Percentiles rank a stretch among this genome's conserved stretches.
Evolutionary conservation across 495 filamentous ascomycete species (phyloP).

Genomic region (Lichina pygmaea): DNA sequence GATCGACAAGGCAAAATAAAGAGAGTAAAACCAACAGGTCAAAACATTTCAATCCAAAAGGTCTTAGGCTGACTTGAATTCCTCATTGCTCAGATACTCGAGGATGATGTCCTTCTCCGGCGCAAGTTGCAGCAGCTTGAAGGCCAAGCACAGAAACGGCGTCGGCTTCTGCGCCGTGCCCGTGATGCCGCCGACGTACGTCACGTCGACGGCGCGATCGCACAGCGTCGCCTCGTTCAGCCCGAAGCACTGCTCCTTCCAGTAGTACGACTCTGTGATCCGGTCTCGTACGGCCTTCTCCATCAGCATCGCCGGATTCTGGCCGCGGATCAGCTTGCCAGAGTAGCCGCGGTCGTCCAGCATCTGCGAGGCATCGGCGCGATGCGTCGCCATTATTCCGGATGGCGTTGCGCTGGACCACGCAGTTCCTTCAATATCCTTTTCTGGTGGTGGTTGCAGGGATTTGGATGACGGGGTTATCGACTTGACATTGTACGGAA

Average conservation of each 20-base stretch:
- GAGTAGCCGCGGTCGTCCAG: conserved; percentile 57
- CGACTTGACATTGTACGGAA: no score
- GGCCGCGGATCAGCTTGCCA: conserved; percentile 40
- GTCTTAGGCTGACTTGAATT: conserved; percentile 28
- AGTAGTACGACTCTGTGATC: conserved; percentile 85
- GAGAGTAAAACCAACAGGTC: background rate
- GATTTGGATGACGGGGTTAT: no score
- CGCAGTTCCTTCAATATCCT: no score
- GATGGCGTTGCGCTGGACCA: background rate
- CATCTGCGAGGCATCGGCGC: conserved; percentile 46
- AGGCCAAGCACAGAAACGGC: conserved; percentile 81
- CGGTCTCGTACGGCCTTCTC: conserved; percentile 84
- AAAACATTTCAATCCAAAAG: background rate
- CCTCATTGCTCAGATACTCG: conserved; percentile 50
- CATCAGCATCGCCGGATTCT: conserved; percentile 73
- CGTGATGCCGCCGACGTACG: conserved; percentile 63
- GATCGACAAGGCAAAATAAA: background rate
- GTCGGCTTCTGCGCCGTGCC: conserved; percentile 58
- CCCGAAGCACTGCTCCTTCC: conserved; percentile 95
- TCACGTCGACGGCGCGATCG: conserved; percentile 67
- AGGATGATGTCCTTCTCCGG: conserved; percentile 54
- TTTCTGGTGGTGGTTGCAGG: no score
- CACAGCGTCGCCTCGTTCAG: conserved; percentile 76
- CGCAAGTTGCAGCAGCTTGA: conserved; percentile 78
- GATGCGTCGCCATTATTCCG: conserved; percentile 16